Evolutionary conservation across 2,329 filamentous ascomycete genomes (phyloP).

Genomic region (Camillea tinctor): DNA sequence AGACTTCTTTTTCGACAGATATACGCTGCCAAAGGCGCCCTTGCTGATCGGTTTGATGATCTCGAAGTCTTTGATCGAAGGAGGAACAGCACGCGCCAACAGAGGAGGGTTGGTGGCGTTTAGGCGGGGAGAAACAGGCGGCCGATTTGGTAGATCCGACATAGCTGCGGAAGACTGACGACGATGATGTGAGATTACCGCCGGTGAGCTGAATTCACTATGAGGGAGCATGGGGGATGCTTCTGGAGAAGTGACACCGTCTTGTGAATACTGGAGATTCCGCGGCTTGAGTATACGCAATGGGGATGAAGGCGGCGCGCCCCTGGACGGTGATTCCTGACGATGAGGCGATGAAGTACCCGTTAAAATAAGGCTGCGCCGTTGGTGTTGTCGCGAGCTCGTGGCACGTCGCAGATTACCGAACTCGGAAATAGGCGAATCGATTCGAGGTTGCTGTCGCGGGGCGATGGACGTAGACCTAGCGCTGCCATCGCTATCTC

Average conservation of each 20-base stretch:
- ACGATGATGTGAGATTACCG: conserved; percentile 66
- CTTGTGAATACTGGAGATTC: conserved; percentile 55
- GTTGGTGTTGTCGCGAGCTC: conserved; percentile 79
- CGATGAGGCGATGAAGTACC: conserved; percentile 75
- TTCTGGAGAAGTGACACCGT: conserved; percentile 77
- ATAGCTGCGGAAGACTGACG: conserved; percentile 89
- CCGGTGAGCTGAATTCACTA: conserved; percentile 78
- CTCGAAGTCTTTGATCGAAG: conserved; percentile 98
- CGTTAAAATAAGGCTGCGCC: conserved; percentile 81
- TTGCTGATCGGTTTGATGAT: conserved; percentile 99
- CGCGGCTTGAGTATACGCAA: conserved; percentile 83
- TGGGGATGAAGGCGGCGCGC: conserved; percentile 76
- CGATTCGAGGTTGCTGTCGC: conserved; percentile 66
- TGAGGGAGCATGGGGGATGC: conserved; percentile 83
- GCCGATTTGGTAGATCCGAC: conserved; percentile 64
- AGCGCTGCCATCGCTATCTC: conserved; percentile 85
- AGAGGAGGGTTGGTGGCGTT: conserved; percentile 73
- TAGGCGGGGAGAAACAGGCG: conserved; percentile 80
- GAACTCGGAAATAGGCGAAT: conserved; percentile 88
- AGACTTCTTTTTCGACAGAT: conserved; percentile 96
- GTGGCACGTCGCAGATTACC: conserved; percentile 72
- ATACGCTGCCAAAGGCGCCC: conserved; percentile 96
- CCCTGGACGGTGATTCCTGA: conserved; percentile 83
- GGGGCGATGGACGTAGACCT: conserved; percentile 76
- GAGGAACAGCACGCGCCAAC: conserved; percentile 83